A percentile compares a stretch with the other conserved stretches of the same genome.
Evolutionary conservation across 1,139 yeast genomes (phyloP).

Genomic region (Yamadazyma spencermartinsiae): DNA sequence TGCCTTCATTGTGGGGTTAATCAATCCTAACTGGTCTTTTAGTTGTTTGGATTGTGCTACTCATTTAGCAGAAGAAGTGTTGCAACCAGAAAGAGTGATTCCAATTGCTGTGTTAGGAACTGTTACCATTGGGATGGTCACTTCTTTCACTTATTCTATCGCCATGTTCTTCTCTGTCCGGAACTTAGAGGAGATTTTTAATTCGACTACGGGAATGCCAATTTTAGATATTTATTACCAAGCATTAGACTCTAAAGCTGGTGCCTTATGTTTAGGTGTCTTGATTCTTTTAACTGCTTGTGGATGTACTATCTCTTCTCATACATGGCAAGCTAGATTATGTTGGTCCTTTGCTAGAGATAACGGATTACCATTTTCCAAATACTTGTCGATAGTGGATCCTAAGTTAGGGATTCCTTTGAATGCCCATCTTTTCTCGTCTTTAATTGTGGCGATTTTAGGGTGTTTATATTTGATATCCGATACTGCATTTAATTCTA

Average conservation of each 20-base stretch:
- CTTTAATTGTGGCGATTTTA: constrained; percentile 35
- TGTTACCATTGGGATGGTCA: constrained; percentile 63
- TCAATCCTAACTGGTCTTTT: constrained; percentile 71
- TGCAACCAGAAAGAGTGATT: constrained; percentile 56
- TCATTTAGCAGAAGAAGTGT: constrained; percentile 69
- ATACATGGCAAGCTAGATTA: constrained; percentile 75
- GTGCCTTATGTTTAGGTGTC: constrained; percentile 60
- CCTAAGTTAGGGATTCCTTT: constrained; percentile 33
- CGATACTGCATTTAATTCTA: constrained; percentile 42
- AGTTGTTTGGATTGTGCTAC: constrained; percentile 71
- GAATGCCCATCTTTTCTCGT: constrained; percentile 38
- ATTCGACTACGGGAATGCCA: constrained; percentile 58
- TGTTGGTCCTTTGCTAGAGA: constrained; percentile 82
- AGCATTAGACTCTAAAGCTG: constrained; percentile 53
- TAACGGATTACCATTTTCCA: constrained; percentile 42
- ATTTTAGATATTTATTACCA: constrained; percentile 63
- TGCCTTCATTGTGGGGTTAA: constrained; percentile 65
- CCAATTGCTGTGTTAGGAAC: constrained; percentile 67
- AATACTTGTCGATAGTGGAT: constrained; percentile 33
- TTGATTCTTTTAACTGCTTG: constrained; percentile 61
- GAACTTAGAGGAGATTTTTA: constrained; percentile 47
- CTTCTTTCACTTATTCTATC: constrained; percentile 59
- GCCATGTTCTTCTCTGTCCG: constrained; percentile 63
- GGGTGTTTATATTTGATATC: constrained; percentile 47
- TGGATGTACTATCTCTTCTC: constrained; percentile 71